These are phyloP conservation scores for Fusarium goolgardi DNA, from an alignment of 2,329 filamentous ascomycete genomes.

Conservation along the genomic window DNA sequence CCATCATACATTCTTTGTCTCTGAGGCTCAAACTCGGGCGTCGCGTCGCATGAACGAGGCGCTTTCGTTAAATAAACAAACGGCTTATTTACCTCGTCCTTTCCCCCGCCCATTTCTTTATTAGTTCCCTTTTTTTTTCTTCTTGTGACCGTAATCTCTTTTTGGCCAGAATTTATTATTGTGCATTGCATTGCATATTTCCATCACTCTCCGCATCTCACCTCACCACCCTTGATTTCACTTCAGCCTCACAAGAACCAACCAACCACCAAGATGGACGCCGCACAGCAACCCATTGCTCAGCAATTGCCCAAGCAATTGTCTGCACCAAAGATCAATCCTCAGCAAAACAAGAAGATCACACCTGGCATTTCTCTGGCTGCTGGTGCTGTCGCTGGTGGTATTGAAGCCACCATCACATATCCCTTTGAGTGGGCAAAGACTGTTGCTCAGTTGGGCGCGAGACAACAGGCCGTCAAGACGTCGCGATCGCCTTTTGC, in stretches of 20 bases:
- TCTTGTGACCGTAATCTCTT: neutral
- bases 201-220: neutral
- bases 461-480: slow-evolving; percentile 15
- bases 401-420: slow-evolving; percentile 63
- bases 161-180: neutral
- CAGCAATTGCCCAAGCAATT: slow-evolving; percentile 1
- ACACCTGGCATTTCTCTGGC: slow-evolving; percentile 60
- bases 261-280: slow-evolving; percentile 16
- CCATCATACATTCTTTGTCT: neutral
- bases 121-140: neutral
- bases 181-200: neutral
- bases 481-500: slow-evolving; percentile 65
- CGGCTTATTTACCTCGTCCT: neutral
- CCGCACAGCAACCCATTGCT: slow-evolving; percentile 8
- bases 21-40: neutral
- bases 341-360: slow-evolving; percentile 27
- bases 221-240: neutral
- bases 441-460: slow-evolving; percentile 68
- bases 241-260: neutral
- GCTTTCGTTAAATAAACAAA: neutral
- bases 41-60: neutral
- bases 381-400: slow-evolving; percentile 63
- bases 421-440: slow-evolving; percentile 78
- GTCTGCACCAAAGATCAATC: neutral
- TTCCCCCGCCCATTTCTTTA: neutral